These are phyloP conservation scores for Blastobotrys malaysiensis DNA, from an alignment of 1,139 yeast genomes.

Conservation along the genomic window DNA sequence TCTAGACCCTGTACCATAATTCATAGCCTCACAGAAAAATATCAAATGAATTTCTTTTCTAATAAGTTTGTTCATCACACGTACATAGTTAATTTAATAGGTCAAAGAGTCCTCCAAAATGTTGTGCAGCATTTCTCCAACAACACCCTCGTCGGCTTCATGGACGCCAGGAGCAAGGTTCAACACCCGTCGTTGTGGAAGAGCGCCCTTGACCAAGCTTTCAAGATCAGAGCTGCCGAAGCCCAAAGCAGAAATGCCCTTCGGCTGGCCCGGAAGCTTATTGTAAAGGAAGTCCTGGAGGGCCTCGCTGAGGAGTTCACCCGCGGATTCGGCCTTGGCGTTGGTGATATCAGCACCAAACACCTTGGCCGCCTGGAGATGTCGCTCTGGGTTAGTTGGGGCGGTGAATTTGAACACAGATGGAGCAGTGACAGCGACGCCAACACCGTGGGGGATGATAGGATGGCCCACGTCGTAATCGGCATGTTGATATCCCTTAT, in stretches of 20 bases:
- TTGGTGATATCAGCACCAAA: conserved; percentile 37
- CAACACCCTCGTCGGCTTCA: conserved; percentile 26
- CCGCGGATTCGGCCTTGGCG: conserved; percentile 37
- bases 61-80: not conserved
- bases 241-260: conserved; percentile 35
- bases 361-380: conserved; percentile 35
- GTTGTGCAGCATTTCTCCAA: conserved; percentile 23
- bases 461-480: conserved; percentile 38
- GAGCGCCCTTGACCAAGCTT: conserved; percentile 36
- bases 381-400: conserved; percentile 39
- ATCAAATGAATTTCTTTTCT: too few species aligned
- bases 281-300: conserved; percentile 33
- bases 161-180: conserved; percentile 34
- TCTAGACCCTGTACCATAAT: too few species aligned
- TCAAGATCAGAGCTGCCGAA: conserved; percentile 32
- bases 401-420: conserved; percentile 39
- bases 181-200: conserved; percentile 38
- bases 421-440: conserved; percentile 40
- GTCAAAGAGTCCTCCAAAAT: conserved; percentile 27
- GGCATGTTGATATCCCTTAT: conserved; percentile 35
- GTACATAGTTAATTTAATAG: not conserved
- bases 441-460: conserved; percentile 39
- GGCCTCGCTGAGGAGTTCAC: conserved; percentile 36
- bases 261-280: conserved; percentile 36
- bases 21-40: too few species aligned